Evolutionary conservation across 805 yeast genomes (phyloP), one percentile per base, ranked within the genome.

Genomic region (Zygoascus bituminiphila): DNA sequence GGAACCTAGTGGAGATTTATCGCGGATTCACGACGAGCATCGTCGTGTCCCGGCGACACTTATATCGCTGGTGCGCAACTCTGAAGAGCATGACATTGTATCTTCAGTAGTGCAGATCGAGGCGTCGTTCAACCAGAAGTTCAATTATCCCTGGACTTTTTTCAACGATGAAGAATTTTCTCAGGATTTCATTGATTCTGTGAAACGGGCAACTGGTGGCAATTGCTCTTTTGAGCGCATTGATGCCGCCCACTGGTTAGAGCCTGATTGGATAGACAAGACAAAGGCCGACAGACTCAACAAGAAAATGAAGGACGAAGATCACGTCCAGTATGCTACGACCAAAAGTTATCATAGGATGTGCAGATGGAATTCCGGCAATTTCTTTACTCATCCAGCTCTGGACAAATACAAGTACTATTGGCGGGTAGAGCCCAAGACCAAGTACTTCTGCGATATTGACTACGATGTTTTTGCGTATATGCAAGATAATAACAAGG

Each of bases 361-460:
- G 95, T 86, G 94, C 62, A 72, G 95, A 24, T 86, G 81, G 64
- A 83, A 84, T 61, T 78, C 83, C 45, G 78, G 77, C n/a, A 66
- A 65, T 49, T 83, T 86, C 58, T 84, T 75, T 62, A 72, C 81
- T 44, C 75, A 84, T 54, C 84, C 85, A 8, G 74, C 77, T 49
- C 62, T 86, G 59, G 67, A 71, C 50, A 70, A 84, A 49, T 82
- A 73, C 66, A 75, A 71, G 56, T 86, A 81, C 64, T 84, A 83
- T 59, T 86, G 94, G 95, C 70, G 95, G 52, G 71, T 86, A 45
- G 95, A 86, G 63, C 95, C 95, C 5, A 69, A 68, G 33, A 84
- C 88, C 1, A 69, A 74, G 26, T 84, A 81, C 59, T 83, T 69
- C 61, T 81, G 88, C 58, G 78, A 81, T 47, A 66, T 87, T 39